A percentile compares a stretch with the other conserved stretches of the same genome.
These are phyloP conservation scores for Kwoniella shivajii DNA, from an alignment of 1,284 basidiomycete species.

Conservation along the genomic window DNA sequence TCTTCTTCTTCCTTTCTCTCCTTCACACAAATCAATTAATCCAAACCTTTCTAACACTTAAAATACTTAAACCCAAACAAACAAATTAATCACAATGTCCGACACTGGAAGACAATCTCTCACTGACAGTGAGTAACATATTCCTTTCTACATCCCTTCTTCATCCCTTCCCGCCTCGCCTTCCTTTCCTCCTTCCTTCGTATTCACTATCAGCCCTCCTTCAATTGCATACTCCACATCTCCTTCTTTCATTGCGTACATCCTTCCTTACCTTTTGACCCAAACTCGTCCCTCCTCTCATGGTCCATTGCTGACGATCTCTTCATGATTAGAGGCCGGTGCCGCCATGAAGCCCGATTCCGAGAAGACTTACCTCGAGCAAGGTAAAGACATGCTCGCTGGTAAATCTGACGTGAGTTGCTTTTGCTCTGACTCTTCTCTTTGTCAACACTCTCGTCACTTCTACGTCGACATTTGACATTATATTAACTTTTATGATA, in stretches of 20 bases:
- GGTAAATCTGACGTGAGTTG: conserved; percentile 40
- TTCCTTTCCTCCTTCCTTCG: not conserved
- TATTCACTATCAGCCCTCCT: not conserved
- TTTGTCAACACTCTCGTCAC: not conserved
- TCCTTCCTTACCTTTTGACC: no score
- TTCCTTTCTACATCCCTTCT: not conserved
- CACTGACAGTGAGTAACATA: conserved; percentile 33
- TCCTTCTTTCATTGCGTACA: no score
- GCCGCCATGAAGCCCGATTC: conserved; percentile 47
- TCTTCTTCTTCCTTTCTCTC: conserved; percentile 6
- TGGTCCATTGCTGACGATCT: not conserved
- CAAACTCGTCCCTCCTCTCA: no score
- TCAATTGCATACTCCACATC: not conserved
- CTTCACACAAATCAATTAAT: conserved; percentile 7
- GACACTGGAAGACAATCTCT: conserved; percentile 43
- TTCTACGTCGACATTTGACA: not conserved
- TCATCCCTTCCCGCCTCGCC: not conserved
- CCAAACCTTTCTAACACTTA: not conserved
- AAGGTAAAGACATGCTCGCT: conserved; percentile 33
- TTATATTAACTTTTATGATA: not conserved
- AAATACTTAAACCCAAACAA: conserved; percentile 11
- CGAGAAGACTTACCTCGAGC: conserved; percentile 44
- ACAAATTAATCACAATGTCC: conserved; percentile 30
- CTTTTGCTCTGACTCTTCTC: not conserved
- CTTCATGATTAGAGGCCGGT: conserved; percentile 30